Evolutionary conservation across 169 alveolate genomes (phyloP).

Genomic region (Plasmodium cynomolgi): DNA sequence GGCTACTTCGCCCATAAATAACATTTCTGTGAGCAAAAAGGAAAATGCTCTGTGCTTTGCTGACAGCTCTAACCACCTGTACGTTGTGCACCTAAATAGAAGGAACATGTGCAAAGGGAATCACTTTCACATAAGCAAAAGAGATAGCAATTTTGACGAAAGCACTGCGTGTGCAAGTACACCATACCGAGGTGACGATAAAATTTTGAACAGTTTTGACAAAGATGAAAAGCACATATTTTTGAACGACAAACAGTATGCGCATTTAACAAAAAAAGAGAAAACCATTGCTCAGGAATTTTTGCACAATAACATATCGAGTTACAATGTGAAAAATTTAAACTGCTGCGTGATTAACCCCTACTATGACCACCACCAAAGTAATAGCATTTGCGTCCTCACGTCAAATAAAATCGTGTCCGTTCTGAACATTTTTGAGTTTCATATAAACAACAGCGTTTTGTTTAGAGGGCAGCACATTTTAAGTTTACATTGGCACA

Average conservation of each 20-base stretch:
- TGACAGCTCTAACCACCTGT: constrained; percentile 23
- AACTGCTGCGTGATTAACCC: constrained; percentile 45
- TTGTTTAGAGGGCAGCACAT: constrained; percentile 36
- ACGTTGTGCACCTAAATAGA: constrained; percentile 17
- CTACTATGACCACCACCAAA: constrained; percentile 20
- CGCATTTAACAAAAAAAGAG: constrained; percentile 26
- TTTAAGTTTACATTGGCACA: constrained; percentile 41
- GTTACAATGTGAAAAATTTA: constrained; percentile 33
- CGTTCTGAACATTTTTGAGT: constrained; percentile 33
- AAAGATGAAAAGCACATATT: neutral
- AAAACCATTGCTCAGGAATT: neutral
- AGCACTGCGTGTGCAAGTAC: neutral
- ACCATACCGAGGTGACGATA: neutral
- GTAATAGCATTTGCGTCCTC: constrained; percentile 46
- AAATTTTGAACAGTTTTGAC: neutral
- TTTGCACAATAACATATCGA: constrained; percentile 13
- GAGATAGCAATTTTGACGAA: neutral
- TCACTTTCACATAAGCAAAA: neutral
- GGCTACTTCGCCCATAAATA: constrained; percentile 3
- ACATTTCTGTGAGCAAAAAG: constrained; percentile 29
- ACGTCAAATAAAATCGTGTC: constrained; percentile 36
- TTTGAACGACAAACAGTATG: neutral
- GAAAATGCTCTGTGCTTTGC: constrained; percentile 39
- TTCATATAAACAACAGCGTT: constrained; percentile 34
- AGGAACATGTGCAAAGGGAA: neutral